These are phyloP conservation scores for Diaporthe sp. DNA, from an alignment of 2,329 filamentous ascomycete genomes.

Conservation along the genomic window DNA sequence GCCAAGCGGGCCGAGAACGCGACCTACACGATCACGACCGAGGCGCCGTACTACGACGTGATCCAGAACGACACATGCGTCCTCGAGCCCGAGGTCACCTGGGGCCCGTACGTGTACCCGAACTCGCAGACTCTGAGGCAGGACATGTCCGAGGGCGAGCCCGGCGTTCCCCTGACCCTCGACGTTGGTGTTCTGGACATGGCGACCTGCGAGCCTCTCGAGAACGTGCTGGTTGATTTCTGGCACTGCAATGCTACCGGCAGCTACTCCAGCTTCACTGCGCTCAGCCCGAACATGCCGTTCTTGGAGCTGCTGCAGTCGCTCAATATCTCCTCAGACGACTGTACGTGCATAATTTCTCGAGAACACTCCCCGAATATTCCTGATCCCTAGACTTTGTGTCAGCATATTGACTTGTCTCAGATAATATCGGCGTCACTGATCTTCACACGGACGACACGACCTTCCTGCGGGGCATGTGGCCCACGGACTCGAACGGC, in stretches of 20 bases:
- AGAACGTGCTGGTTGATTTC: conserved; percentile 30
- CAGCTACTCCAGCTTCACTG: conserved; percentile 22
- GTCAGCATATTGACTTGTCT: neutral
- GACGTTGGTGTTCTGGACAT: conserved; percentile 36
- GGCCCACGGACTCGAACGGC: conserved; percentile 28
- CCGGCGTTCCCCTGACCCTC: conserved; percentile 31
- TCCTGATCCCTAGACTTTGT: neutral
- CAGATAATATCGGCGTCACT: conserved; percentile 23
- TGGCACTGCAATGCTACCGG: conserved; percentile 37
- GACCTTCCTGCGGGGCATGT: conserved; percentile 34
- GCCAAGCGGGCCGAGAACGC: conserved; percentile 25
- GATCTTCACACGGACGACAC: conserved; percentile 37
- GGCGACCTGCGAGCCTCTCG: conserved; percentile 36
- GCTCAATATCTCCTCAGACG: conserved; percentile 22
- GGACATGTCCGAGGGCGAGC: conserved; percentile 33
- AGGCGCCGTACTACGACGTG: conserved; percentile 36
- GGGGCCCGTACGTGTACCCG: conserved; percentile 33
- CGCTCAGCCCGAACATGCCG: conserved; percentile 29
- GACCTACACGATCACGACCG: conserved; percentile 27
- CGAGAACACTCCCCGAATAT: neutral
- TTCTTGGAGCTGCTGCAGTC: conserved; percentile 14
- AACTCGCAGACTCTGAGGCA: conserved; percentile 31
- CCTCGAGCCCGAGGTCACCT: conserved; percentile 31
- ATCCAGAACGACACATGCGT: conserved; percentile 39
- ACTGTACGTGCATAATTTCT: neutral